Percentiles rank a stretch among this genome's conserved stretches.
Evolutionary conservation across 768 basidiomycete species (phyloP).

Genomic region (Leucogyrophana mollusca): DNA sequence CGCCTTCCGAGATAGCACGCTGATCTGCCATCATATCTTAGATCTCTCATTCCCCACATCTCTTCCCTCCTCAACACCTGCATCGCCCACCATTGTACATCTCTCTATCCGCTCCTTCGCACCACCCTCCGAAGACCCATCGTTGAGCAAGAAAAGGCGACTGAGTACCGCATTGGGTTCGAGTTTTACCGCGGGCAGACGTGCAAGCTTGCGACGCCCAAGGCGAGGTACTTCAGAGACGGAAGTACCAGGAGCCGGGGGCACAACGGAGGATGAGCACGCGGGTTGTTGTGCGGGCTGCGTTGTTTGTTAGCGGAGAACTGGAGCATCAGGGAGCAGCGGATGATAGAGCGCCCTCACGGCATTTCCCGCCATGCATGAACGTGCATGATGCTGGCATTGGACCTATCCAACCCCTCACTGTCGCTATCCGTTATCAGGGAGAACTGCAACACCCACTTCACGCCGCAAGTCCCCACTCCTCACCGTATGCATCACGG

Average conservation of each 20-base stretch:
- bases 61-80: constrained; percentile 27
- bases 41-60: constrained; percentile 31
- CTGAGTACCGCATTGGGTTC: constrained; percentile 22
- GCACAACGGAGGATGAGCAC: constrained; percentile 16
- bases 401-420: too few relatives aligned
- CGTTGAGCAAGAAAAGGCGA: constrained; percentile 55
- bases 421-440: too few relatives aligned
- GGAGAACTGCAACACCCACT: too few relatives aligned
- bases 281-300: constrained; percentile 39
- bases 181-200: too few relatives aligned
- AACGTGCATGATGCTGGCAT: too few relatives aligned
- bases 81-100: constrained; percentile 65
- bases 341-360: too few relatives aligned
- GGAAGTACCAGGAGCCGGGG: constrained; percentile 12
- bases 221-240: constrained; percentile 19
- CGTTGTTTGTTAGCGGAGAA: constrained; percentile 32
- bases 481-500: too few relatives aligned
- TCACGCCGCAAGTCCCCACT: too few relatives aligned
- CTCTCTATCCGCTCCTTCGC: constrained; percentile 66
- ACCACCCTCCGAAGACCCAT: constrained; percentile 46
- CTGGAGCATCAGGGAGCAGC: too few relatives aligned
- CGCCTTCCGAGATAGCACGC: too few relatives aligned
- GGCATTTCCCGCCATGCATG: too few relatives aligned
- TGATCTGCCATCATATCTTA: too few relatives aligned
- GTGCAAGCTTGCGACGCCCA: background rate